Conservation (phyloP, 2,329 filamentous ascomycete species). For the Penicillium sp. region DNA sequence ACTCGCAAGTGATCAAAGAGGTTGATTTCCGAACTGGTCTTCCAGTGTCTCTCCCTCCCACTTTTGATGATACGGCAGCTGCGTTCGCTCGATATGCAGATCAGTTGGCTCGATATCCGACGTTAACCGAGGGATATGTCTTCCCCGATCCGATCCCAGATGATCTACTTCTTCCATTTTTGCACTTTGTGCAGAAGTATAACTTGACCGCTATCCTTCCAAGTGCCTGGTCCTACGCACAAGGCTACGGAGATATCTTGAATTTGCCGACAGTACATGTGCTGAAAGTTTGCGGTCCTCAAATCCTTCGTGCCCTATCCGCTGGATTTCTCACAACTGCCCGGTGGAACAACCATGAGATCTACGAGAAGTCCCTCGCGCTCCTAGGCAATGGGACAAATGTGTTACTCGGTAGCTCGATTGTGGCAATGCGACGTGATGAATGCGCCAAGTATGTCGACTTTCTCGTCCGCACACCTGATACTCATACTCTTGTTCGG, state of each 20-base stretch:
- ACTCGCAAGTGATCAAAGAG: not conserved
- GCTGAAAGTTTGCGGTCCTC: not conserved
- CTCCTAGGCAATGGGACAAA: not conserved
- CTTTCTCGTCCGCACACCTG: constrained; percentile 29
- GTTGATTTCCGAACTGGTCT: constrained; percentile 25
- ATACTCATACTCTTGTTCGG: constrained; percentile 31
- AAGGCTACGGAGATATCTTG: not conserved
- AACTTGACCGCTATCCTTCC: constrained; percentile 4
- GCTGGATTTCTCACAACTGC: not conserved
- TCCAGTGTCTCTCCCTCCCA: constrained; percentile 4
- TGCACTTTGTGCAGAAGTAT: constrained; percentile 17
- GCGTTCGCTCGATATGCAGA: constrained; percentile 14
- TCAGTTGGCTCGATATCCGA: constrained; percentile 17
- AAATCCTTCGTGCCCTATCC: not conserved
- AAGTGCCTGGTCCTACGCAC: not conserved
- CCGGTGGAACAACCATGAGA: not conserved
- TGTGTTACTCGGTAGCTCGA: not conserved
- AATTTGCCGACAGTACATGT: not conserved
- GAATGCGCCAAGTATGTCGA: not conserved
- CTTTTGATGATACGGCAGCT: not conserved
- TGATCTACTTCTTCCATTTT: constrained; percentile 15
- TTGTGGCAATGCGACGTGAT: not conserved
- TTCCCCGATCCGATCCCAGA: constrained; percentile 18
- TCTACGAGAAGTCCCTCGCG: not conserved
- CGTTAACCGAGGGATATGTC: constrained; percentile 5